phyloP scores from a whole-genome alignment of 306 rosid species.

The Quercus agrifolia region DNA sequence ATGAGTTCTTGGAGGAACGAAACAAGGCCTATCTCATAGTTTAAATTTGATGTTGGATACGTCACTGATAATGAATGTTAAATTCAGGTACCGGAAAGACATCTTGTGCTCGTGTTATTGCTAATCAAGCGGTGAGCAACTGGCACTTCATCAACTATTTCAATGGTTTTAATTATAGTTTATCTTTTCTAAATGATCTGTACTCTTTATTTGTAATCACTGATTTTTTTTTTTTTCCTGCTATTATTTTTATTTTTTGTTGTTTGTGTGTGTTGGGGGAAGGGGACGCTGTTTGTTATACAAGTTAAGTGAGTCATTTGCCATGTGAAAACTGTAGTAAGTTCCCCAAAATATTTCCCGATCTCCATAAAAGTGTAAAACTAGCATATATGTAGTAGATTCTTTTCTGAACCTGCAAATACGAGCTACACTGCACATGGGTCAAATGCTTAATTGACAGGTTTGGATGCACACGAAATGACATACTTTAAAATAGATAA shows the following conservation, averaged over 20 bases:
- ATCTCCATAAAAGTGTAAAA: not conserved
- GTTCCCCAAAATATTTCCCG: not conserved
- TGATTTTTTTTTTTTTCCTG: not conserved
- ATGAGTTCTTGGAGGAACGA: too few relatives aligned
- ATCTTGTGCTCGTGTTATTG: conserved; percentile 92
- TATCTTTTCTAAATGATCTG: not conserved
- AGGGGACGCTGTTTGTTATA: not conserved
- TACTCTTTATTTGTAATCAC: not conserved
- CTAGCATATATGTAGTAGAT: not conserved
- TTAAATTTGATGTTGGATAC: too few relatives aligned
- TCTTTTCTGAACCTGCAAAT: not conserved
- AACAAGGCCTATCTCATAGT: too few relatives aligned
- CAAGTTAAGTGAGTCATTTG: not conserved
- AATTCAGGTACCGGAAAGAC: conserved; percentile 94
- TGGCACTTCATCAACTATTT: not conserved
- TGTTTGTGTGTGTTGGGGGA: too few relatives aligned
- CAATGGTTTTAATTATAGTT: not conserved
- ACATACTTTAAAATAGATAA: not conserved
- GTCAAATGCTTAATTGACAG: too few relatives aligned
- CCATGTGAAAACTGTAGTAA: not conserved
- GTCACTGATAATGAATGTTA: too few relatives aligned
- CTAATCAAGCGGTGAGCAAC: conserved; percentile 75
- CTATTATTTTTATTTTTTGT: too few relatives aligned
- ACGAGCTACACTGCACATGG: not conserved
- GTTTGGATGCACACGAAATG: too few relatives aligned